Conservation (phyloP, 257 asterid species). For the Solanum bulbocastanum region DNA sequence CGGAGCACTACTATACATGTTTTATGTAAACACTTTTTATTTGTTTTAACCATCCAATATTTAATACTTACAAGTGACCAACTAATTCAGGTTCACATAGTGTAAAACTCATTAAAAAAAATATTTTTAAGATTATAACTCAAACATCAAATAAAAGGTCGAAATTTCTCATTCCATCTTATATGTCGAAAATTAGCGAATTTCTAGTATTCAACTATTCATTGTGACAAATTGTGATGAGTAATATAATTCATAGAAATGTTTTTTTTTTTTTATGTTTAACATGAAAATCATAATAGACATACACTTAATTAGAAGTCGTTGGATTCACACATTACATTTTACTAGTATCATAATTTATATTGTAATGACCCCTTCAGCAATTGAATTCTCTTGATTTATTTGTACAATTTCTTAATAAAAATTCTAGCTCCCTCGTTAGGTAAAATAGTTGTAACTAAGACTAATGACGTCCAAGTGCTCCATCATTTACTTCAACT, state of each 20-base stretch:
- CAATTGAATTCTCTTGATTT: rapidly evolving
- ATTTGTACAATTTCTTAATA: neutral
- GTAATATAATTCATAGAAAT: neutral
- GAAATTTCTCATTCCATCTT: neutral
- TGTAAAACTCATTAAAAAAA: neutral
- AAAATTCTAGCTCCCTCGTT: rapidly evolving
- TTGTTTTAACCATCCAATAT: too few species aligned
- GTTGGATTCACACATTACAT: neutral
- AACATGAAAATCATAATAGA: neutral
- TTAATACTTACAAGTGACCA: neutral
- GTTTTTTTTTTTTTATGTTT: neutral
- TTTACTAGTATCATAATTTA: neutral
- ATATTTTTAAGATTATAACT: neutral
- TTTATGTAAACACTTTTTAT: neutral
- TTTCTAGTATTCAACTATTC: neutral
- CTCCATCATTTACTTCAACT: neutral
- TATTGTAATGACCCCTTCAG: rapidly evolving
- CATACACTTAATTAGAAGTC: neutral
- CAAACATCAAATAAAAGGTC: neutral
- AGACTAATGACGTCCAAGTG: neutral
- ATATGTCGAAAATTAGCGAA: neutral
- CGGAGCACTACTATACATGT: neutral
- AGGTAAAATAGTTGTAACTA: neutral
- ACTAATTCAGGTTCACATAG: rapidly evolving
- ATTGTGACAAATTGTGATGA: neutral